Evolutionary conservation across 108 stramenopile species (phyloP).

Genomic region (Fistulifera pelliculosa): DNA sequence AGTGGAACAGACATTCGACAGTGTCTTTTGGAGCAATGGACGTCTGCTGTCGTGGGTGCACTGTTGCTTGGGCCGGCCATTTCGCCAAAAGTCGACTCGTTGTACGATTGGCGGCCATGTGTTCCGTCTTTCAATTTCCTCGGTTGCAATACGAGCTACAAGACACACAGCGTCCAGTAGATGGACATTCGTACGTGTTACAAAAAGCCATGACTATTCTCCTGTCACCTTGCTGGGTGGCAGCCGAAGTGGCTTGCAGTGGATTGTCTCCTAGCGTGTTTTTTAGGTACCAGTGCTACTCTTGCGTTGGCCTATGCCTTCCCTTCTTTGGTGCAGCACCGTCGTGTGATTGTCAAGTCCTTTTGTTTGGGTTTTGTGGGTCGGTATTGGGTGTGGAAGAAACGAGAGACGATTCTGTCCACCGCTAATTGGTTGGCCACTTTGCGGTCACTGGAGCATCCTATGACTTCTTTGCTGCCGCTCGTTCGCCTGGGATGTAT

Average conservation of each 20-base stretch:
- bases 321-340: background rate
- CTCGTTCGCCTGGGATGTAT: background rate
- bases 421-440: background rate
- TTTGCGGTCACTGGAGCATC: too few relatives aligned
- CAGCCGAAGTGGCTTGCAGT: background rate
- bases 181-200: background rate
- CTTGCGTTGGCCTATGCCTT: background rate
- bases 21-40: slow-evolving; percentile 1
- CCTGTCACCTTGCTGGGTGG: background rate
- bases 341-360: background rate
- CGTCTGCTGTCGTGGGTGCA: slow-evolving; percentile 1
- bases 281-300: too few relatives aligned
- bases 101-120: background rate
- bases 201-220: background rate
- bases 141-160: background rate
- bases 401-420: background rate
- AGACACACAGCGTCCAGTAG: background rate
- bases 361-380: background rate
- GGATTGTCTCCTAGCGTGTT: too few relatives aligned
- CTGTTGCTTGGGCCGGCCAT: background rate
- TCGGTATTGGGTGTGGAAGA: background rate
- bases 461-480: background rate
- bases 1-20: too few relatives aligned
- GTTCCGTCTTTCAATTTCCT: background rate
- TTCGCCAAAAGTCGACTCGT: background rate